Evolutionary conservation across 192 early-diverging fungal genomes (phyloP).

Genomic region (Gamsiella multidivaricata): DNA sequence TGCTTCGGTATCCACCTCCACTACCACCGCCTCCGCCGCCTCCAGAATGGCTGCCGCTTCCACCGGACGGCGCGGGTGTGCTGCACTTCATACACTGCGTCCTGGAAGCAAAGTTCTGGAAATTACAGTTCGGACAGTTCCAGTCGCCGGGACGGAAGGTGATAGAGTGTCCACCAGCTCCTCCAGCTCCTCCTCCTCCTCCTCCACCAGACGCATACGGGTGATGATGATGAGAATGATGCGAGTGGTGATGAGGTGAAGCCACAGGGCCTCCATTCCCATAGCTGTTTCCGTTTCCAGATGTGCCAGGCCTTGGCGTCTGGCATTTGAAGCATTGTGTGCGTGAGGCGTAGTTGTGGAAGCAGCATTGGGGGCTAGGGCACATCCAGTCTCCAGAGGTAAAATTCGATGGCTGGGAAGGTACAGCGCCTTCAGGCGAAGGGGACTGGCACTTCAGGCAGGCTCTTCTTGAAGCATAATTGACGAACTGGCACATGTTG

Average conservation of each 20-base stretch:
- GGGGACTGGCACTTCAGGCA: conserved; percentile 77
- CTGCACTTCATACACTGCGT: conserved; percentile 73
- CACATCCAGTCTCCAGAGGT: conserved; percentile 74
- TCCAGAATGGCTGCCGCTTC: conserved; percentile 21
- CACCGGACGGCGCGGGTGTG: conserved; percentile 44
- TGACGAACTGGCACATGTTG: conserved; percentile 74
- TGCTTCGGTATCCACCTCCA: conserved; percentile 11
- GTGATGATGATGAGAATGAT: conserved; percentile 38
- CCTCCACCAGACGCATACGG: conserved; percentile 48
- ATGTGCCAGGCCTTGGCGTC: conserved; percentile 52
- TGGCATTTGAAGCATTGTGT: conserved; percentile 67
- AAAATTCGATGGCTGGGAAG: conserved; percentile 56
- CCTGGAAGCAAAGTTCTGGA: conserved; percentile 85
- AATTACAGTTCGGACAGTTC: conserved; percentile 79
- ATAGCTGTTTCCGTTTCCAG: conserved; percentile 13
- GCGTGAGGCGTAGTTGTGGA: conserved; percentile 74
- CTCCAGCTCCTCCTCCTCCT: conserved; percentile 19
- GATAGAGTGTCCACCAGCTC: conserved; percentile 27
- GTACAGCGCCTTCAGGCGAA: conserved; percentile 42
- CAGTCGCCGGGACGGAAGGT: conserved; percentile 76
- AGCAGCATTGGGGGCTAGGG: conserved; percentile 65
- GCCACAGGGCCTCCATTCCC: conserved; percentile 37
- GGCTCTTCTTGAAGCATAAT: conserved; percentile 71
- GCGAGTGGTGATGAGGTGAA: conserved; percentile 39
- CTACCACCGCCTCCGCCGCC: conserved; percentile 23